Base-by-base conservation (phyloP, 2,329 filamentous ascomycete genomes). In the Orbilia brochopaga region DNA sequence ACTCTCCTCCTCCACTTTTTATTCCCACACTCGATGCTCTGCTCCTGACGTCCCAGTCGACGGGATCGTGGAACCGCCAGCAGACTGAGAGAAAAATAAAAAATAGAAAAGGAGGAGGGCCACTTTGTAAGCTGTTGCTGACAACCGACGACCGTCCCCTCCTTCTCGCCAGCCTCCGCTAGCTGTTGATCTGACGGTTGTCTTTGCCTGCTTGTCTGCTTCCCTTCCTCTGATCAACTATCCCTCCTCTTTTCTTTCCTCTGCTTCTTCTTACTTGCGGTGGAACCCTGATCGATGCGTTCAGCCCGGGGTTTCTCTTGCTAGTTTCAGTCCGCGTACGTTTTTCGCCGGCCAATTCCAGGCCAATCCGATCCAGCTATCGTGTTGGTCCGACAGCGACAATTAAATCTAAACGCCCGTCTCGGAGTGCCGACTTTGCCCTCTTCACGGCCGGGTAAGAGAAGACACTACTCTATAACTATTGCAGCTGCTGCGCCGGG, bases 111-210 rank as follows among this genome's bases (percentile, higher is more conserved):
- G 51, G 52, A 50, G 60, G 60, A 65, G 55, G 59, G 60, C n/a
- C n/a, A n/a, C n/a, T n/a, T n/a, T n/a, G 60, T 72, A 72, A 72
- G 67, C 67, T 72, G 60, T 65, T 72, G 67, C 67, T 65, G 67
- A 55, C 66, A 64, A 59, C 66, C 59, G 66, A 70, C 58, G 66
- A 63, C 27, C 4, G 27, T 4, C 27, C 27, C 27, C 8, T 32
- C 27, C 64, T 62, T 56, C 52, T 57, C 37, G 50, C 35, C 58
- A 57, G 24, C 44, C 57, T 62, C 13, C 15, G 58, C 50, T 51
- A 37, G 48, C 51, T 51, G 60, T 30, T 37, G 52, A 21, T 56
- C 23, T 50, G 19, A 64, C 51, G 51, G 60, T 56, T 54, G 35
- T 54, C 35, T 48, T 50, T 30, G 46, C 35, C 44, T 52, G 2